Base-by-base conservation (phyloP, 1,139 yeast genomes). In the Protomyces pachydermus region DNA sequence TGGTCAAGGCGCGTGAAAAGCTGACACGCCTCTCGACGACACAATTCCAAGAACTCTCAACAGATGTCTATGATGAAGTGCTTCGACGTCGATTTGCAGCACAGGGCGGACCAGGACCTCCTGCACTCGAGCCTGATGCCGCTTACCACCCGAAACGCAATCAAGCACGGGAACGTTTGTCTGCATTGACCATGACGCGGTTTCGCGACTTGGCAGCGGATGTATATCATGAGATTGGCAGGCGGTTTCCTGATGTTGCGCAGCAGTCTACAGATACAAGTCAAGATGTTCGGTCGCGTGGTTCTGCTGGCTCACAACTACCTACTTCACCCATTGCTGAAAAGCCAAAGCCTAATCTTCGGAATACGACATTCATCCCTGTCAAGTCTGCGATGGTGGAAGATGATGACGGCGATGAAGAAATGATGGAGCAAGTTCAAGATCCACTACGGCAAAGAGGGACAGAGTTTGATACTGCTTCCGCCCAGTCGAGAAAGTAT, bases 161-260 rank as follows among this genome's bases (percentile, higher is more conserved):
- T 74, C 96, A 91, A 75, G 98, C 98, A 2, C 82, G 99, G 70
- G 91, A 89, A 73, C 93, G 91, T 75, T 81, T 95, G 69, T 88
- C 97, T 1, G 84, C 90, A 54, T 81, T 95, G 67, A 95, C 97
- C 0, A 85, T 86, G 65, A 76, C 86, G 10, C 78, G 98, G 67
- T 93, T 93, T 76, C 86, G 86, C 72, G 98, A 93, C 74, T 82
- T 95, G 72, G 96, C 91, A 12, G 86, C 88, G 65, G 99, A 95
- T 74, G 91, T 93, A 55, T 79, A 88, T 56, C 88, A 79, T 73
- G 99, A 95, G 74, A 88, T 91, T 60, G 91, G 87, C 72, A 82
- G 97, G 71, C 80, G 98, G 71, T 81, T 81, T 25, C 82, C 84
- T 1, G 18, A 18, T 10, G 5, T 42, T 25, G 54, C 54, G 12